Conservation (phyloP, 352 stramenopile genomes). For the Phytophthora parvispora region DNA sequence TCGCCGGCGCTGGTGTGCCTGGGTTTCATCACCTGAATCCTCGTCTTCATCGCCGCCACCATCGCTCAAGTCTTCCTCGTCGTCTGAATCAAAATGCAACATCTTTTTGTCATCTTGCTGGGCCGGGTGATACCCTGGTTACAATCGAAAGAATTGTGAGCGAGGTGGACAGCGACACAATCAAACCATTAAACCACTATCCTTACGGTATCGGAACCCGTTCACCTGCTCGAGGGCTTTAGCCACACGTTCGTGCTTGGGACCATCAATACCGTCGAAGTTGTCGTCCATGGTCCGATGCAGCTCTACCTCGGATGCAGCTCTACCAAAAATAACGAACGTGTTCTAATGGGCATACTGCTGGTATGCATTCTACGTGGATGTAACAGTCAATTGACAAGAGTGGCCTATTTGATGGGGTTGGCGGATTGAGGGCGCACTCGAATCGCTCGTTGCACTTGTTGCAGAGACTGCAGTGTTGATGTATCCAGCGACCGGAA, state of each 20-base stretch:
- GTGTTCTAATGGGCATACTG: background rate
- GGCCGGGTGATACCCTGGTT: constrained; percentile 57
- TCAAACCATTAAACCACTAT: background rate
- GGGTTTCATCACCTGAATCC: constrained; percentile 5
- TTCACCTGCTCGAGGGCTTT: constrained; percentile 82
- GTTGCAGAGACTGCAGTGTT: constrained; percentile 58
- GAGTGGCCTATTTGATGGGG: constrained; percentile 11
- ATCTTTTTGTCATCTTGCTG: constrained; percentile 53
- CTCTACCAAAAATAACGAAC: constrained; percentile 35
- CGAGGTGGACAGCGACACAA: background rate
- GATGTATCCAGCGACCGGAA: constrained; percentile 44
- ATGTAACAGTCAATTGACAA: constrained; percentile 18
- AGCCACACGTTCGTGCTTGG: constrained; percentile 69
- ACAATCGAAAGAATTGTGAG: background rate
- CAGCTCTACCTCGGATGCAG: background rate
- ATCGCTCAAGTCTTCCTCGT: constrained; percentile 35
- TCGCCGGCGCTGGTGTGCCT: constrained; percentile 5
- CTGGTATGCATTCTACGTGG: background rate
- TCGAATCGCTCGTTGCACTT: constrained; percentile 48
- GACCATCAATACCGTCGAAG: constrained; percentile 27
- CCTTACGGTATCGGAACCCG: constrained; percentile 67
- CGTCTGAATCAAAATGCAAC: constrained; percentile 56
- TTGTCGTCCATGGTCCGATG: constrained; percentile 19
- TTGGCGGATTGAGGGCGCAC: constrained; percentile 59
- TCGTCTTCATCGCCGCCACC: constrained; percentile 7